These are phyloP conservation scores for Ceratocystis variospora DNA, from an alignment of 2,329 filamentous ascomycete genomes.

Conservation along the genomic window DNA sequence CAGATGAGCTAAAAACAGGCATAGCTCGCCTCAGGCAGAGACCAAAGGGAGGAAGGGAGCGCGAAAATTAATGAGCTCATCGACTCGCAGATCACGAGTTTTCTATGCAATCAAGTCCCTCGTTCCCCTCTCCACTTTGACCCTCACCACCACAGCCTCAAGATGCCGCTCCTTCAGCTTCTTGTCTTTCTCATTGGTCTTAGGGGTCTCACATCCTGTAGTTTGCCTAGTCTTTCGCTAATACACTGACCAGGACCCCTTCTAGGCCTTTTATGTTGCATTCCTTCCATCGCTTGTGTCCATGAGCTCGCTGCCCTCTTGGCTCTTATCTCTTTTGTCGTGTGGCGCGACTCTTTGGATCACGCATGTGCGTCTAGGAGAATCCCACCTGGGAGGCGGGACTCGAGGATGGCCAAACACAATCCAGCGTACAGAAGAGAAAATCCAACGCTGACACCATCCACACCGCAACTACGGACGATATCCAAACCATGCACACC, in stretches of 20 bases:
- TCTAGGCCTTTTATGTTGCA: background rate
- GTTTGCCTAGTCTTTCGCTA: background rate
- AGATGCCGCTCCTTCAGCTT: background rate
- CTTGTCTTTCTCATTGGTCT: background rate
- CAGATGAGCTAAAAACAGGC: background rate
- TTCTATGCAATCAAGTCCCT: background rate
- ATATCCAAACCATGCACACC: background rate
- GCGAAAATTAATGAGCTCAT: background rate
- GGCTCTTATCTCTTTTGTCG: background rate
- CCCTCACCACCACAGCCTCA: background rate
- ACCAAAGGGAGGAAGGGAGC: background rate
- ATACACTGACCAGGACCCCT: no score
- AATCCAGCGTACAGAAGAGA: background rate
- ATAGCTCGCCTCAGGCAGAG: background rate
- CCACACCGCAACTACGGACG: background rate
- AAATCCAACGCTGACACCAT: background rate
- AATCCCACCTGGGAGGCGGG: background rate
- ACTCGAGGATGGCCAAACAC: background rate
- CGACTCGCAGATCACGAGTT: background rate
- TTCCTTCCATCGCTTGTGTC: background rate
- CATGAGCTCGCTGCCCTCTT: background rate
- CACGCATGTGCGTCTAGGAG: slow-evolving; percentile 2
- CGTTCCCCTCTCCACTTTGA: background rate
- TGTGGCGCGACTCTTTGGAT: background rate
- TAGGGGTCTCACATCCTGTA: background rate